Conservation (phyloP, 257 asterid species). For the Dorcoceras hygrometricum region DNA sequence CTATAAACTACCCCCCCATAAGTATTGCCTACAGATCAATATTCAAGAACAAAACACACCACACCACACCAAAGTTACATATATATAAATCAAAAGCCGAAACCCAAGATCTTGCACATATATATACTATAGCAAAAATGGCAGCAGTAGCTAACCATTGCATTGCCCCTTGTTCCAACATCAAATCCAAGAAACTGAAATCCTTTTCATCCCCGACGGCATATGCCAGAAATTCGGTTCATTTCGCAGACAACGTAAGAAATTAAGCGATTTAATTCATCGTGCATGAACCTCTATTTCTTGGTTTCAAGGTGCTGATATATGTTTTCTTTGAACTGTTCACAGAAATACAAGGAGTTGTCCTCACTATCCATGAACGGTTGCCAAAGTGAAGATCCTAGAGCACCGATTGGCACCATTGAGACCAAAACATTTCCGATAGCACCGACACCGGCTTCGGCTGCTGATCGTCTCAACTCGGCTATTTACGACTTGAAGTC, state of each 20-base stretch:
- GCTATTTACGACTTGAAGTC: slow-evolving; percentile 54
- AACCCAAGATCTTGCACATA: not conserved
- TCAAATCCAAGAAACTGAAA: not conserved
- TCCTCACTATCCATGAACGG: slow-evolving; percentile 67
- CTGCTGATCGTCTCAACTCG: slow-evolving; percentile 59
- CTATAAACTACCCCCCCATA: not conserved
- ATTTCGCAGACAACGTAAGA: not conserved
- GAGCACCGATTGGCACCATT: slow-evolving; percentile 54
- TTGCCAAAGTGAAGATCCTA: slow-evolving; percentile 51
- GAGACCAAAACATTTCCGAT: slow-evolving; percentile 63
- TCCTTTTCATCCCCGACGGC: not conserved
- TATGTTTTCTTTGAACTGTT: not conserved
- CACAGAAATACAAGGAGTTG: slow-evolving; percentile 45
- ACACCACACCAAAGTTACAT: too few species aligned
- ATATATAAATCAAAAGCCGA: not conserved
- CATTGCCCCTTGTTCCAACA: not conserved
- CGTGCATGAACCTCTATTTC: too few species aligned
- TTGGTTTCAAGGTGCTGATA: not conserved
- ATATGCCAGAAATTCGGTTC: not conserved
- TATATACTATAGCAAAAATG: not conserved
- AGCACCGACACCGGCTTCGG: slow-evolving; percentile 46
- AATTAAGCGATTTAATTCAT: too few species aligned
- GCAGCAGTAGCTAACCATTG: not conserved
- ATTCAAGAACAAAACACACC: not conserved
- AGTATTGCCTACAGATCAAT: too few species aligned